A percentile compares a stretch with the other conserved stretches of the same genome.
These are phyloP conservation scores for Fusarium heterosporum DNA, from an alignment of 2,329 filamentous ascomycete genomes.

Conservation along the genomic window DNA sequence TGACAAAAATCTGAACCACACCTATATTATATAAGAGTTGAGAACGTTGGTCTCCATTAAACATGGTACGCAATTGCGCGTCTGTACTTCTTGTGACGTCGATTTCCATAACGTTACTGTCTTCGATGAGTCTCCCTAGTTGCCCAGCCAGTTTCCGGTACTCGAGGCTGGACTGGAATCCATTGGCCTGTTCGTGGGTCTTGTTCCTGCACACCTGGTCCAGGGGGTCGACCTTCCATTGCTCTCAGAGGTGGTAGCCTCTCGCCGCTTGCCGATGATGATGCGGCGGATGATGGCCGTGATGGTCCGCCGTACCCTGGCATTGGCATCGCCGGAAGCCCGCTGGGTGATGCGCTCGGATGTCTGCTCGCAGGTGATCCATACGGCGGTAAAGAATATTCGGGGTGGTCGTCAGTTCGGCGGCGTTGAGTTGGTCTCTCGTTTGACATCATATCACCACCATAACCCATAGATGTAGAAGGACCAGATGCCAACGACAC, in stretches of 20 bases:
- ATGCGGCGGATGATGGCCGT: conserved; percentile 54
- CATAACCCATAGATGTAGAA: conserved; percentile 50
- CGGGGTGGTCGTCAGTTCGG: conserved; percentile 61
- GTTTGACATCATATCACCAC: conserved; percentile 57
- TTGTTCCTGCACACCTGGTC: conserved; percentile 50
- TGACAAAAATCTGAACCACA: conserved; percentile 36
- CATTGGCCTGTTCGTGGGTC: conserved; percentile 54
- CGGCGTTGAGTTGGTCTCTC: conserved; percentile 62
- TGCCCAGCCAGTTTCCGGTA: conserved; percentile 54
- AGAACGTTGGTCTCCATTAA: conserved; percentile 18
- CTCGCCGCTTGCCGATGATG: conserved; percentile 55
- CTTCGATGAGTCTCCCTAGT: conserved; percentile 47
- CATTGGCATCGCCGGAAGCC: conserved; percentile 57
- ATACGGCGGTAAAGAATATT: conserved; percentile 57
- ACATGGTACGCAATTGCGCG: conserved; percentile 2
- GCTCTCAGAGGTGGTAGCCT: conserved; percentile 61
- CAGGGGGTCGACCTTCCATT: conserved; percentile 55
- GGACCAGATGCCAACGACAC: conserved; percentile 51
- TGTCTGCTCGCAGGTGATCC: conserved; percentile 48
- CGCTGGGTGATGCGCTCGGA: conserved; percentile 49
- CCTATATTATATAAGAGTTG: conserved; percentile 42
- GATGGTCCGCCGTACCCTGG: conserved; percentile 54
- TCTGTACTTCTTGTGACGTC: conserved; percentile 15
- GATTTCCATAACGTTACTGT: conserved; percentile 34
- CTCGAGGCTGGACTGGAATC: conserved; percentile 49